Conservation (phyloP, 2,329 filamentous ascomycete species). For the Boeremia exigua region DNA sequence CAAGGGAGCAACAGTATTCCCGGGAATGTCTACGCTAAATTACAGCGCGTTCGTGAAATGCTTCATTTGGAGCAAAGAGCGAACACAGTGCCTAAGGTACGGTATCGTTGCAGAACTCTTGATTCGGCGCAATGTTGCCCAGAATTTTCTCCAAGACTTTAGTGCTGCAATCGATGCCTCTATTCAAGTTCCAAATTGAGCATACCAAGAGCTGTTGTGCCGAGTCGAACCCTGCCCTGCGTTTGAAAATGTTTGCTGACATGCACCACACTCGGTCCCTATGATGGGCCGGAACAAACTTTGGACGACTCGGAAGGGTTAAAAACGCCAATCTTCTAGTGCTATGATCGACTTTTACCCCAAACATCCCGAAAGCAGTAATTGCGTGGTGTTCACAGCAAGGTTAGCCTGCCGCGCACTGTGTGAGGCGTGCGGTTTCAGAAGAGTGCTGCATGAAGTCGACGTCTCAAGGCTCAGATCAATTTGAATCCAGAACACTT, state of each 20-base stretch:
- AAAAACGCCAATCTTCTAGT: slow-evolving; percentile 29
- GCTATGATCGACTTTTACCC: slow-evolving; percentile 19
- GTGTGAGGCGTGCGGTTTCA: slow-evolving; percentile 7
- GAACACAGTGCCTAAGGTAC: background rate
- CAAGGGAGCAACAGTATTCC: no score
- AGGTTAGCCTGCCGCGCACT: background rate
- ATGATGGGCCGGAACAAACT: slow-evolving; percentile 4
- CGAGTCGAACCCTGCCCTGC: slow-evolving; percentile 3
- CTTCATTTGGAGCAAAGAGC: background rate
- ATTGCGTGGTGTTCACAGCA: background rate
- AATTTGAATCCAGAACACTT: background rate
- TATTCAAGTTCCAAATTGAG: slow-evolving; percentile 23
- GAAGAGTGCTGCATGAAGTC: background rate
- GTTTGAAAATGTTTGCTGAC: background rate
- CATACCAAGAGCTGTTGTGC: slow-evolving; percentile 21
- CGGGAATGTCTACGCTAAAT: background rate
- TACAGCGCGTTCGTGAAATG: background rate
- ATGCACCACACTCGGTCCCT: slow-evolving; percentile 7
- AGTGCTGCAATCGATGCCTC: slow-evolving; percentile 33
- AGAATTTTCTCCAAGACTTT: slow-evolving; percentile 31
- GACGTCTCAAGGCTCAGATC: background rate
- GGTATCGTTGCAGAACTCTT: background rate
- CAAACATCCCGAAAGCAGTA: slow-evolving; percentile 3
- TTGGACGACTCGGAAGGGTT: slow-evolving; percentile 5
- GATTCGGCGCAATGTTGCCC: background rate